Evolutionary conservation across 2,329 filamentous ascomycete genomes (phyloP).

Genomic region (Exserohilum turcica): DNA sequence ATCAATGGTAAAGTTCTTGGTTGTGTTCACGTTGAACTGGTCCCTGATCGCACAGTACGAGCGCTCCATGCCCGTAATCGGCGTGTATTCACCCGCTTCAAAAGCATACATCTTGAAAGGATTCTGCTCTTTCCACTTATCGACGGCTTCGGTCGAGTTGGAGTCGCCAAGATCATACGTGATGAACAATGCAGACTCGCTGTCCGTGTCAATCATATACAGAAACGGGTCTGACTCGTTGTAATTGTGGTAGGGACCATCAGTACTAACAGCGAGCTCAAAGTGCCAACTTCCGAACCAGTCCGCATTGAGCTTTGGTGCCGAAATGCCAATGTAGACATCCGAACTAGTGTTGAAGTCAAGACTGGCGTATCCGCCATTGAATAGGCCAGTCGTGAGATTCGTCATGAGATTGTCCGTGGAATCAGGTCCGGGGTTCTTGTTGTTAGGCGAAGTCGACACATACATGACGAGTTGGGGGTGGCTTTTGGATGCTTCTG

Average conservation of each 20-base stretch:
- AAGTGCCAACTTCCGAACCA: conserved; percentile 75
- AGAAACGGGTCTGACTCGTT: conserved; percentile 64
- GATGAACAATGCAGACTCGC: conserved; percentile 75
- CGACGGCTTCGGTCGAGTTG: conserved; percentile 55
- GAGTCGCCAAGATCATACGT: conserved; percentile 71
- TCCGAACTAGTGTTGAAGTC: conserved; percentile 66
- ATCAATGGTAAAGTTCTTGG: conserved; percentile 59
- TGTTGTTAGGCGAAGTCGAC: conserved; percentile 68
- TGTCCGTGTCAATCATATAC: conserved; percentile 84
- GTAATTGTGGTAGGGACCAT: conserved; percentile 74
- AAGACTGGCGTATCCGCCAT: conserved; percentile 71
- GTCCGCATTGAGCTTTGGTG: conserved; percentile 65
- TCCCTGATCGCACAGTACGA: conserved; percentile 82
- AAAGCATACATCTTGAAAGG: conserved; percentile 78
- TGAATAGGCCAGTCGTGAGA: conserved; percentile 56
- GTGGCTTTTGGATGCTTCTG: conserved; percentile 39
- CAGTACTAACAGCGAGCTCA: conserved; percentile 80
- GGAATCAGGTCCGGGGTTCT: conserved; percentile 67
- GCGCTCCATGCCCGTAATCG: conserved; percentile 70
- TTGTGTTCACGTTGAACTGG: conserved; percentile 67
- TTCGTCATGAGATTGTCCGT: conserved; percentile 53
- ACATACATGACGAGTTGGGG: conserved; percentile 80
- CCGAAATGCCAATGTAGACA: conserved; percentile 77
- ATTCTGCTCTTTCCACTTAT: conserved; percentile 60
- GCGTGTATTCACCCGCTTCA: conserved; percentile 60